Base-by-base conservation (phyloP, 768 basidiomycete species). In the Mycena metata region DNA sequence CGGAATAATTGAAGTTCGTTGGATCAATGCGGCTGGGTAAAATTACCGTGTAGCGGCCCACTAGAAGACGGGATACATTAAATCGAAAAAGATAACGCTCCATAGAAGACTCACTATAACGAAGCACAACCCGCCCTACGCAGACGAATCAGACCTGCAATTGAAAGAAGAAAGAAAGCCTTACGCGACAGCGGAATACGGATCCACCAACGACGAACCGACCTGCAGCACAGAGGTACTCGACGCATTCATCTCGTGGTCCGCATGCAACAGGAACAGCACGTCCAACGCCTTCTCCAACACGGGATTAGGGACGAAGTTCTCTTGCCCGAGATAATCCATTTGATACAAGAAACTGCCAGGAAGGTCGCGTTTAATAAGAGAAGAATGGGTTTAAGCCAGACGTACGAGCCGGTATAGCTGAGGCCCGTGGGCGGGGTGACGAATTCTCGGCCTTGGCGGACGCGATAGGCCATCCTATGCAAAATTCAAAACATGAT, bases 391-490 rank as follows among this genome's bases (percentile, higher is more conserved):
- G 58, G 3, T 39, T 19, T 19, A 30, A 17, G 35, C 42, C 0
- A 42, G 47, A 21, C 89, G 73, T 74, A 93, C 92, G 92, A 92
- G 78, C 90, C 94, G 5, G 95, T 89, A 72, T 96, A 96, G 74
- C 90, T 92, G 58, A 96, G 84, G 0, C 92, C 93, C 0, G 89
- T 88, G 8, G 94, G 95, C 5, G 96, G 94, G 0, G 85, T 87
- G 19, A 96, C 94, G 74, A 97, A 96, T 55, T 93, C 89, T 65
- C 96, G 87, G 41, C 96, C 96, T 82, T 95, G 94, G 45, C 96
- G 91, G 39, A 96, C 88, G 35, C 96, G 94, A 78, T 96, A 97
- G 0, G 96, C 95, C 95, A 96, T 96, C 3, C 92, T 93, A 64
- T 12, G 54, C 58, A 33, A 23, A 39, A 66, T 42, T n/a, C 64